A percentile compares a stretch with the other conserved stretches of the same genome.
Evolutionary conservation across 2,329 filamentous ascomycete genomes (phyloP).

Genomic region (Waltergamsia citrina): DNA sequence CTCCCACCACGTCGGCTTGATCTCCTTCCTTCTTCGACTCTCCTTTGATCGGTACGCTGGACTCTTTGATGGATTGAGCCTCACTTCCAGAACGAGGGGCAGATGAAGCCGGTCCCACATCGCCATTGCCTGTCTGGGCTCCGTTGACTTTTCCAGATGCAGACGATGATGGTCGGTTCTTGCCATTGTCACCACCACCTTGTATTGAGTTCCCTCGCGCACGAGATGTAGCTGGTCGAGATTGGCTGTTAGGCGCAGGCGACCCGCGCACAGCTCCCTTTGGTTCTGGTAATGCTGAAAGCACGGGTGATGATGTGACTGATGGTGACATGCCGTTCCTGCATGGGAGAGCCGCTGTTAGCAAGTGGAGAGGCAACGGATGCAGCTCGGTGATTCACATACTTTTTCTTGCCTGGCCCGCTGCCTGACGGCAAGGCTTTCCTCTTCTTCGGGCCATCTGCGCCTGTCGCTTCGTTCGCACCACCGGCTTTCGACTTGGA

Average conservation of each 20-base stretch:
- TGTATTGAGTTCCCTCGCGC: conserved; percentile 67
- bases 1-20: conserved; percentile 12
- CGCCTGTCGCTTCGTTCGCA: conserved; percentile 58
- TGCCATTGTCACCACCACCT: conserved; percentile 43
- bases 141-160: conserved; percentile 54
- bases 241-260: conserved; percentile 45
- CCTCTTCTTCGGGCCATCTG: conserved; percentile 62
- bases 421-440: conserved; percentile 58
- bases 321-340: conserved; percentile 54
- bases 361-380: not conserved
- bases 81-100: conserved; percentile 26
- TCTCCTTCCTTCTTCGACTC: conserved; percentile 25
- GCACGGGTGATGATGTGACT: conserved; percentile 65
- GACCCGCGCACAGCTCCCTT: conserved; percentile 43
- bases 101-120: conserved; percentile 18
- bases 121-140: conserved; percentile 26
- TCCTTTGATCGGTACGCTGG: conserved; percentile 17
- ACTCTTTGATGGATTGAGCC: conserved; percentile 41
- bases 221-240: conserved; percentile 59
- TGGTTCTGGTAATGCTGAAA: conserved; percentile 57
- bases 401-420: conserved; percentile 73
- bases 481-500: conserved; percentile 53
- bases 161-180: conserved; percentile 47
- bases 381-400: conserved; percentile 23
- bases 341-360: conserved; percentile 2